A percentile compares a stretch with the other conserved stretches of the same genome.
Conservation (phyloP, 2,329 filamentous ascomycete species). For the Calonectria pseudoturangicola region DNA sequence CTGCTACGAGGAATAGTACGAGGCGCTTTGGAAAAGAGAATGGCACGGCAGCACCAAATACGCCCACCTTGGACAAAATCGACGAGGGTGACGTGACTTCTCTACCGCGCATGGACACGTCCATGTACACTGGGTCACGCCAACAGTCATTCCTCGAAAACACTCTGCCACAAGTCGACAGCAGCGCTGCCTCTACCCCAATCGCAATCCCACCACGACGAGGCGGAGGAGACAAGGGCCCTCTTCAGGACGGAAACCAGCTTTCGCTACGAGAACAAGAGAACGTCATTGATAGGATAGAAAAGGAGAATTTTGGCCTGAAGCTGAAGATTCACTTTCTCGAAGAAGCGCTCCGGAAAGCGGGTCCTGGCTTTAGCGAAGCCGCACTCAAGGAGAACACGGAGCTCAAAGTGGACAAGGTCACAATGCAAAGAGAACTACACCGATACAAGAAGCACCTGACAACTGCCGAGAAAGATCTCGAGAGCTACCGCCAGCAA, state of each 20-base stretch:
- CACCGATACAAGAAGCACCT: constrained; percentile 91
- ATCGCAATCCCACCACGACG: constrained; percentile 80
- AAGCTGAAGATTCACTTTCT: constrained; percentile 98
- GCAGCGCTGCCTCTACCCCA: constrained; percentile 89
- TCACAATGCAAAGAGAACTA: constrained; percentile 92
- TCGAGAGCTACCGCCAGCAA: constrained; percentile 89
- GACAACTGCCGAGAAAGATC: constrained; percentile 86
- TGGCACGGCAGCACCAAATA: constrained; percentile 74
- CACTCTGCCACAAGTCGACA: constrained; percentile 85
- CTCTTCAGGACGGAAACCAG: constrained; percentile 90
- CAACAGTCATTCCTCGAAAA: constrained; percentile 79
- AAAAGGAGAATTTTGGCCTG: constrained; percentile 98
- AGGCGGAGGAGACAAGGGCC: constrained; percentile 77
- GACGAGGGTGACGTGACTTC: constrained; percentile 84
- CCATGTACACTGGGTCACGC: constrained; percentile 79
- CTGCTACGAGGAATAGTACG: constrained; percentile 82
- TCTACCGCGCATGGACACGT: constrained; percentile 83
- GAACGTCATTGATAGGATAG: constrained; percentile 94
- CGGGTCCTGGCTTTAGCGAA: constrained; percentile 92
- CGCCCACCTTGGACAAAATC: constrained; percentile 81
- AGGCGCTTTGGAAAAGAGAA: constrained; percentile 79
- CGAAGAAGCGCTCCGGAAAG: constrained; percentile 90
- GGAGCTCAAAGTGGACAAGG: constrained; percentile 93
- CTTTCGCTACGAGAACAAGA: constrained; percentile 96
- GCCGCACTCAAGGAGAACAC: constrained; percentile 95